phyloP scores from a whole-genome alignment of 1,284 basidiomycete species.

The Boletus albobrunnescens region DNA sequence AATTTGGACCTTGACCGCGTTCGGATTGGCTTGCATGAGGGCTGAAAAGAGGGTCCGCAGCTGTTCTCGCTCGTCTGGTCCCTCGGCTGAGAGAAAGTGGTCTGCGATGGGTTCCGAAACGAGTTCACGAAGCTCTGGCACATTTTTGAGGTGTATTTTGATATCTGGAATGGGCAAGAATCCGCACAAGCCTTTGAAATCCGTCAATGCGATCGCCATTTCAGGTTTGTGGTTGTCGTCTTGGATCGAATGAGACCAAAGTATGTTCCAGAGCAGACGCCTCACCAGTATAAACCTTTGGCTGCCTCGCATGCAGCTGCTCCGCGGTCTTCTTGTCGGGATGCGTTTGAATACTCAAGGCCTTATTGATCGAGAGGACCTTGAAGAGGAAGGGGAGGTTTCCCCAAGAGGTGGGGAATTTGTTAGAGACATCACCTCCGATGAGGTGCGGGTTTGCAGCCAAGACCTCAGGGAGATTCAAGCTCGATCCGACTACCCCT shows the following conservation, averaged over 20 bases:
- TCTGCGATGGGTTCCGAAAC: slow-evolving; percentile 56
- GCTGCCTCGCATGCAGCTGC: slow-evolving; percentile 68
- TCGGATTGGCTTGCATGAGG: slow-evolving; percentile 72
- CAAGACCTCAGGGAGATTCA: slow-evolving; percentile 60
- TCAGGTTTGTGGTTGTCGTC: slow-evolving; percentile 97
- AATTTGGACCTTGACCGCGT: slow-evolving; percentile 53
- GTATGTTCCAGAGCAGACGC: not conserved
- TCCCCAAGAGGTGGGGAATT: slow-evolving; percentile 61
- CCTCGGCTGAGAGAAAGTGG: slow-evolving; percentile 47
- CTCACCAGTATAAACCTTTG: slow-evolving; percentile 87
- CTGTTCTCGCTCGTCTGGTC: slow-evolving; percentile 44
- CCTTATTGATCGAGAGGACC: slow-evolving; percentile 89
- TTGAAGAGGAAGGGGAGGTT: slow-evolving; percentile 93
- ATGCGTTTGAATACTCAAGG: slow-evolving; percentile 95
- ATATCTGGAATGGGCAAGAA: slow-evolving; percentile 81
- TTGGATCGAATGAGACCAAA: slow-evolving; percentile 12
- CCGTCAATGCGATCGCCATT: slow-evolving; percentile 93
- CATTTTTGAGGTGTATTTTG: slow-evolving; percentile 58
- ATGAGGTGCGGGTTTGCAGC: slow-evolving; percentile 65
- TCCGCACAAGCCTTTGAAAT: slow-evolving; percentile 89
- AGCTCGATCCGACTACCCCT: slow-evolving; percentile 45
- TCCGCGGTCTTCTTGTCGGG: slow-evolving; percentile 90
- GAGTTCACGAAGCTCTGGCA: slow-evolving; percentile 77
- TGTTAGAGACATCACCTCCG: slow-evolving; percentile 57
- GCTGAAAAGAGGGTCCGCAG: slow-evolving; percentile 65